Percentiles rank a stretch among this genome's conserved stretches.
These are phyloP conservation scores for Salvia sclarea DNA, from an alignment of 305 asterid genomes.

Conservation along the genomic window DNA sequence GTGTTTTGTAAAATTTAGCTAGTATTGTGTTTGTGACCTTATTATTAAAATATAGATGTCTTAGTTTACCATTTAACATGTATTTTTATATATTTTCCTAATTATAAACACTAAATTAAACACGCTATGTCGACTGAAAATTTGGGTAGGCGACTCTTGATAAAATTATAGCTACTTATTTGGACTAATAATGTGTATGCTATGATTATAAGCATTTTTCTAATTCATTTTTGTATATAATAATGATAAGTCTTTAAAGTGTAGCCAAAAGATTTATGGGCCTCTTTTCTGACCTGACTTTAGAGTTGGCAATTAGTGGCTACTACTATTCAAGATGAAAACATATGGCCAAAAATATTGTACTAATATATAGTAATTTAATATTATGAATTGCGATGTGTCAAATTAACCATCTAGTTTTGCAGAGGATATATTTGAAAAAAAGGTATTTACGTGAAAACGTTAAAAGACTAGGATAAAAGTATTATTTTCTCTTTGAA, in stretches of 20 bases:
- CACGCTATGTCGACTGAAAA: not conserved
- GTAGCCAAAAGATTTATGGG: conserved; percentile 21
- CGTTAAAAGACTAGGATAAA: too few species aligned
- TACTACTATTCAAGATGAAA: not conserved
- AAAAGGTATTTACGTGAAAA: too few species aligned
- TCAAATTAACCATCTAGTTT: too few species aligned
- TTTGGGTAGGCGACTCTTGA: not conserved
- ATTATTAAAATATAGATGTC: not conserved
- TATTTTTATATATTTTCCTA: too few species aligned
- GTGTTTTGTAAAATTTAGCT: not conserved
- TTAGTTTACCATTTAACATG: not conserved
- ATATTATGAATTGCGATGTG: too few species aligned
- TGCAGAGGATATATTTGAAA: too few species aligned
- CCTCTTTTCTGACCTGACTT: conserved; percentile 26
- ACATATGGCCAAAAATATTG: too few species aligned
- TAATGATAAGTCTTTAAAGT: conserved; percentile 2
- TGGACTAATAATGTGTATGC: conserved; percentile 15
- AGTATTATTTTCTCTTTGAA: too few species aligned
- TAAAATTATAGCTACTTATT: conserved; percentile 12
- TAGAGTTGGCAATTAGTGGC: conserved; percentile 23
- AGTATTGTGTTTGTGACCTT: not conserved
- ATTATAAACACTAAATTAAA: too few species aligned
- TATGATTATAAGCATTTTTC: not conserved
- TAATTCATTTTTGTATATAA: not conserved
- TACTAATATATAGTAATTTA: too few species aligned